Percentiles rank a stretch among this genome's conserved stretches.
phyloP scores from a whole-genome alignment of 2,329 filamentous ascomycete genomes.

The Elsinoe fawcettii region DNA sequence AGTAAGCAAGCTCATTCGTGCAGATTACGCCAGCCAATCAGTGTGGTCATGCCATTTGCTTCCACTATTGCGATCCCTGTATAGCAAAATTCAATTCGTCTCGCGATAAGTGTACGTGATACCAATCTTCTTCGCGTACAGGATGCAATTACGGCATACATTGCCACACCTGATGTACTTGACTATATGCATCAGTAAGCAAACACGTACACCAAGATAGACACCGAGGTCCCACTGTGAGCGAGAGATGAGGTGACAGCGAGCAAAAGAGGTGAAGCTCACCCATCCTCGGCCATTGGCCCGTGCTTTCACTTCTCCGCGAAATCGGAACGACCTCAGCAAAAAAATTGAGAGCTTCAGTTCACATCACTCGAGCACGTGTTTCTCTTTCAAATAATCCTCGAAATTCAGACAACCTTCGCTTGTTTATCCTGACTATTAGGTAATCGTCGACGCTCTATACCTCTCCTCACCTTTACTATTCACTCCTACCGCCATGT shows the following conservation, averaged over 20 bases:
- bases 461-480: background rate
- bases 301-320: background rate
- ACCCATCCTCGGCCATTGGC: background rate
- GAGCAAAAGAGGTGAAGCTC: background rate
- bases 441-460: background rate
- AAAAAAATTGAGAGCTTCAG: conserved; percentile 10
- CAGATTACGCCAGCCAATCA: background rate
- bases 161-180: too few species aligned
- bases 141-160: too few species aligned
- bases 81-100: background rate
- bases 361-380: background rate
- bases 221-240: too few species aligned
- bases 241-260: too few species aligned
- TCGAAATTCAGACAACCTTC: background rate
- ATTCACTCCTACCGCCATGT: background rate
- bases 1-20: background rate
- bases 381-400: background rate
- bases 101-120: background rate
- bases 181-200: too few species aligned
- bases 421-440: too few species aligned
- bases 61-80: background rate
- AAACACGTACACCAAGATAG: too few species aligned
- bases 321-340: background rate
- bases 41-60: background rate
- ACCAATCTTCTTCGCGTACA: too few species aligned